Percentiles rank a stretch among this genome's conserved stretches.
Conservation (phyloP, 2,329 filamentous ascomycete species). For the Aspergillus ochraceus region DNA sequence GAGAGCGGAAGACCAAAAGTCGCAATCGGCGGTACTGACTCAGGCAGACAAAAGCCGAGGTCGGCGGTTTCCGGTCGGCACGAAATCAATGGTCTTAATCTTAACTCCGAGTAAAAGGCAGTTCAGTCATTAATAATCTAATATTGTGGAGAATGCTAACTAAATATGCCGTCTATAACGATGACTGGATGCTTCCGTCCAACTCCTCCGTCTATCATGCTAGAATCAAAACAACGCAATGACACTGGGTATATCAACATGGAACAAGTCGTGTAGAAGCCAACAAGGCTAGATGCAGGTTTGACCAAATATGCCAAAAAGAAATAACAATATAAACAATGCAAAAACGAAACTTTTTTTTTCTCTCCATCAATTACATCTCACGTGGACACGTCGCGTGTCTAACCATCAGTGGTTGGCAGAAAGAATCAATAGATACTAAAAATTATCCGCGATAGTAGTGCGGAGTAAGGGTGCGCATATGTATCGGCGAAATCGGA, state of each 20-base stretch:
- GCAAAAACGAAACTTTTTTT: background rate
- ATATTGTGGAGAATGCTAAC: background rate
- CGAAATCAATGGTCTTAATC: too few species aligned
- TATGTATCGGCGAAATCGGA: background rate
- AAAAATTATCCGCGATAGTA: conserved; percentile 20
- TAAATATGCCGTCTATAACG: background rate
- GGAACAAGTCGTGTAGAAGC: conserved; percentile 3
- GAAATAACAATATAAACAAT: conserved; percentile 5
- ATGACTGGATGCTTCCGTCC: background rate
- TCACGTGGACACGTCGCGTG: conserved; percentile 10
- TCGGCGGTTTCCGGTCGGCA: background rate
- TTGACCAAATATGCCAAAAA: background rate
- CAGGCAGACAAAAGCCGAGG: background rate
- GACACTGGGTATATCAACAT: conserved; percentile 22
- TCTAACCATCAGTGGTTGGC: conserved; percentile 1
- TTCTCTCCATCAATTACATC: conserved; percentile 12
- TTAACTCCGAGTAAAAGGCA: too few species aligned
- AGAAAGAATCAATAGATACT: conserved; percentile 12
- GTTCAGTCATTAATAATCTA: too few species aligned
- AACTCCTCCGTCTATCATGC: conserved; percentile 16
- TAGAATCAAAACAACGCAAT: conserved; percentile 6
- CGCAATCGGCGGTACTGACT: background rate
- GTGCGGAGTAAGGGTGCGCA: background rate
- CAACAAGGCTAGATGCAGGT: background rate
- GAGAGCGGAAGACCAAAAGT: too few species aligned